Evolutionary conservation across 2,329 filamentous ascomycete species (phyloP), one percentile per base, ranked within the genome.

Genomic region (Fusarium sp.): DNA sequence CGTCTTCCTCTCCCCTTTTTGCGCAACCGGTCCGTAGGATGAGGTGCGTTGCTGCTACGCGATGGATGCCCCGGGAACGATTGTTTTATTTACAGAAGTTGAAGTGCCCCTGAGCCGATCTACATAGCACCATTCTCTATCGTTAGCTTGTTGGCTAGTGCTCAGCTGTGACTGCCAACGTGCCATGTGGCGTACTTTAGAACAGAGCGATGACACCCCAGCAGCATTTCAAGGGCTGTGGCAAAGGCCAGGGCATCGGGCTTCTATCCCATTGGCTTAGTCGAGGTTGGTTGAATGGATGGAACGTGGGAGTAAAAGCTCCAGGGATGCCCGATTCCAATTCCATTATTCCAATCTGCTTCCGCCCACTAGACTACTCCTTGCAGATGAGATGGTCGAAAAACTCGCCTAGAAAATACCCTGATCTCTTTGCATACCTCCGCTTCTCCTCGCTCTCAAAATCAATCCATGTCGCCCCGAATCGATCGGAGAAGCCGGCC

Each of bases 391-490:
- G 35, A 19, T 68, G 57, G 6, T 47, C 15, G 13, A 68, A 65
- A 11, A 64, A 66, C 9, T 66, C 63, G 6, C 57, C 52, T 7
- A 68, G 37, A 23, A 66, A 68, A 17, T 68, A 68, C 3, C 63
- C 63, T 9, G 66, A 68, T 27, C 63, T 57, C 46, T 68, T 68
- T 0, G 66, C 63, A 45, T 65, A 68, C n/a, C 65, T 60, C 10
- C 43, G 49, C 46, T 51, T 63, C 17, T 57, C 44, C 0, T 64
- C 52, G 19, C 53, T 39, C 23, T 63, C 53, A 42, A 75, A 78
- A 49, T 79, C 76, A 6, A 79, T 69, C 75, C 75, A 79, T 0
- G 74, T 77, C 9, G 72, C 72, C 0, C 77, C 77, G 36, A 79
- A 79, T 1, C 77, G 66, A 53, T 77, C 75, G 0, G 71, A 73